Conservation (phyloP, 2,329 filamentous ascomycete species). For the Penicillium digitatum region DNA sequence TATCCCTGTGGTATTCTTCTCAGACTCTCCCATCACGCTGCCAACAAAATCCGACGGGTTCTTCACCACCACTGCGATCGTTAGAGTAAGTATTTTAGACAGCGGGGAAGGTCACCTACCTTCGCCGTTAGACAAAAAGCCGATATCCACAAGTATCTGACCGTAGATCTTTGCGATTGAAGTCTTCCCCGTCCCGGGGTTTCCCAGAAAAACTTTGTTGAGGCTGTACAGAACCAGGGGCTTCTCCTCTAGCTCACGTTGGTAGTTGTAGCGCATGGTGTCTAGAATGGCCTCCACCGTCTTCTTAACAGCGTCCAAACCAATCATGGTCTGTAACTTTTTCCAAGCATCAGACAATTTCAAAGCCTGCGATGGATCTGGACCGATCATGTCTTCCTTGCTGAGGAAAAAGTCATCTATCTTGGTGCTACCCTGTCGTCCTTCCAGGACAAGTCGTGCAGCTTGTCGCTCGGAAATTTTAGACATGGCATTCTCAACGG, state of each 20-base stretch:
- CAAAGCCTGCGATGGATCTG: slow-evolving; percentile 57
- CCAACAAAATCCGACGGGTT: slow-evolving; percentile 73
- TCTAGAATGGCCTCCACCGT: slow-evolving; percentile 58
- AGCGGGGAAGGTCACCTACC: slow-evolving; percentile 39
- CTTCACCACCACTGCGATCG: slow-evolving; percentile 59
- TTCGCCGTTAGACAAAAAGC: slow-evolving; percentile 64
- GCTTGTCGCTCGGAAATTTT: slow-evolving; percentile 58
- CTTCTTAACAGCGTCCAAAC: slow-evolving; percentile 60
- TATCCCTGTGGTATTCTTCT: slow-evolving; percentile 68
- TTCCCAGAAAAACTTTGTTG: slow-evolving; percentile 67
- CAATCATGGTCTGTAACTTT: slow-evolving; percentile 56
- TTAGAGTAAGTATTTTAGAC: slow-evolving; percentile 7
- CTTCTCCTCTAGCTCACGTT: slow-evolving; percentile 61
- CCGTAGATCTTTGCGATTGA: slow-evolving; percentile 71
- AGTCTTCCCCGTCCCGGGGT: slow-evolving; percentile 72
- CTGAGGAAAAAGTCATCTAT: slow-evolving; percentile 59
- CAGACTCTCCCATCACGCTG: slow-evolving; percentile 59
- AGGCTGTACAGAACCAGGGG: slow-evolving; percentile 57
- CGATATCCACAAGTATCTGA: slow-evolving; percentile 62
- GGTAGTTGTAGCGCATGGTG: slow-evolving; percentile 60
- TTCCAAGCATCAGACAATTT: slow-evolving; percentile 54
- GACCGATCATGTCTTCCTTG: slow-evolving; percentile 68
- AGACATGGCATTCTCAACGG: slow-evolving; percentile 60
- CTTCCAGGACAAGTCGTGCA: slow-evolving; percentile 50
- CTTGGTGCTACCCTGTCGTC: slow-evolving; percentile 33